These are phyloP conservation scores for Pyrenophora teres DNA, from an alignment of 2,329 filamentous ascomycete species.

Conservation along the genomic window DNA sequence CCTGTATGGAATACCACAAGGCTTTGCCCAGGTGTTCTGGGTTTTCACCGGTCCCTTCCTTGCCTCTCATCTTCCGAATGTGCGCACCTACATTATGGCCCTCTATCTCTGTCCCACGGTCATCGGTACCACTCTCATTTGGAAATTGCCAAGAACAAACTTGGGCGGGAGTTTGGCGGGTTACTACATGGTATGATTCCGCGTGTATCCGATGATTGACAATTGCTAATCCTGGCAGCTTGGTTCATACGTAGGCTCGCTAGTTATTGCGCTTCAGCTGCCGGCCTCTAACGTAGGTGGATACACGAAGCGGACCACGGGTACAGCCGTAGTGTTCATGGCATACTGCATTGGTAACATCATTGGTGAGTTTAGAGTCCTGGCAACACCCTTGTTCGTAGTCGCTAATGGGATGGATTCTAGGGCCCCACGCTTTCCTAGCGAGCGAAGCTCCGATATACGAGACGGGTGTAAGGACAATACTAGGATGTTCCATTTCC, in stretches of 20 bases:
- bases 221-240: constrained; percentile 16
- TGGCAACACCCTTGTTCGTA: too few species aligned
- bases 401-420: neutral
- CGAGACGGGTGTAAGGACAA: constrained; percentile 58
- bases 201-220: neutral
- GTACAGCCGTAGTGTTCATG: constrained; percentile 54
- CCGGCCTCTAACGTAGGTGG: constrained; percentile 54
- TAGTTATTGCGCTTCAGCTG: constrained; percentile 60
- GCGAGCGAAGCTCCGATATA: constrained; percentile 55
- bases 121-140: constrained; percentile 56
- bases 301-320: constrained; percentile 46
- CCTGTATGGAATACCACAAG: constrained; percentile 60
- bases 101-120: constrained; percentile 59
- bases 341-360: constrained; percentile 56
- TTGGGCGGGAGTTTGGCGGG: constrained; percentile 57
- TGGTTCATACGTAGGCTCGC: constrained; percentile 55
- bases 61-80: constrained; percentile 57
- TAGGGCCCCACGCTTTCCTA: constrained; percentile 52
- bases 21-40: constrained; percentile 59
- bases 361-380: constrained; percentile 37
- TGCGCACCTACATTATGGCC: constrained; percentile 59
- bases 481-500: constrained; percentile 53
- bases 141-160: constrained; percentile 53
- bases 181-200: constrained; percentile 53
- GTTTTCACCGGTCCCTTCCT: constrained; percentile 59